These are phyloP conservation scores for Sporobolomyces phaffii DNA, from an alignment of 768 basidiomycete genomes.

Conservation along the genomic window DNA sequence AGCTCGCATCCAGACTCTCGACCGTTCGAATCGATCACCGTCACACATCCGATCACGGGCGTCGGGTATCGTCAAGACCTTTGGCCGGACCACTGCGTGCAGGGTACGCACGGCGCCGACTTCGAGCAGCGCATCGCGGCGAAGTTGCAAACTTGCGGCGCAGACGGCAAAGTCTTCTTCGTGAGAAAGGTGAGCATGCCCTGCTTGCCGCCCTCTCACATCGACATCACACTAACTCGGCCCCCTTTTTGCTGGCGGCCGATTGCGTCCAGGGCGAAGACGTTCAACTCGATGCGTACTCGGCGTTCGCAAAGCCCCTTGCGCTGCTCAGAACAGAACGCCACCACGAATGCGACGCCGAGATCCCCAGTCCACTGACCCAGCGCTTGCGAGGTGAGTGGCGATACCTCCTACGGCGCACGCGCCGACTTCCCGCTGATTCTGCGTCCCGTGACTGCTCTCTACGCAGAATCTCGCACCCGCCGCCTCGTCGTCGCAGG, in stretches of 20 bases:
- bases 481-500: slow-evolving; percentile 59
- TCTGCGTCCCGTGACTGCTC: too few relatives aligned
- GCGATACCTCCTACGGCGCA: too few relatives aligned
- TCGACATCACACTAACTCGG: too few relatives aligned
- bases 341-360: neutral
- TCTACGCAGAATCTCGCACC: slow-evolving; percentile 48
- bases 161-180: slow-evolving; percentile 33
- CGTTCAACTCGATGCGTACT: slow-evolving; percentile 65
- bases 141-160: slow-evolving; percentile 49
- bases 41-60: slow-evolving; percentile 6
- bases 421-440: too few relatives aligned
- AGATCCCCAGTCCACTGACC: neutral
- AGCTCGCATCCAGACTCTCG: slow-evolving; percentile 48
- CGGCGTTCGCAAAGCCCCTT: slow-evolving; percentile 57
- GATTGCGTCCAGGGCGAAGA: slow-evolving; percentile 60
- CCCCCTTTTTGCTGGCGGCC: too few relatives aligned
- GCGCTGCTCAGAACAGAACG: neutral
- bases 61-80: slow-evolving; percentile 54
- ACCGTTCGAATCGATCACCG: neutral
- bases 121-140: slow-evolving; percentile 57
- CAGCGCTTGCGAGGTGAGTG: too few relatives aligned
- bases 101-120: slow-evolving; percentile 55
- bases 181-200: slow-evolving; percentile 44
- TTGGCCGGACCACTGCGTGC: slow-evolving; percentile 78
- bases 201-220: too few relatives aligned